These are phyloP conservation scores for Malania oleifera DNA, from an alignment of 164 flowering plant species.

Conservation along the genomic window DNA sequence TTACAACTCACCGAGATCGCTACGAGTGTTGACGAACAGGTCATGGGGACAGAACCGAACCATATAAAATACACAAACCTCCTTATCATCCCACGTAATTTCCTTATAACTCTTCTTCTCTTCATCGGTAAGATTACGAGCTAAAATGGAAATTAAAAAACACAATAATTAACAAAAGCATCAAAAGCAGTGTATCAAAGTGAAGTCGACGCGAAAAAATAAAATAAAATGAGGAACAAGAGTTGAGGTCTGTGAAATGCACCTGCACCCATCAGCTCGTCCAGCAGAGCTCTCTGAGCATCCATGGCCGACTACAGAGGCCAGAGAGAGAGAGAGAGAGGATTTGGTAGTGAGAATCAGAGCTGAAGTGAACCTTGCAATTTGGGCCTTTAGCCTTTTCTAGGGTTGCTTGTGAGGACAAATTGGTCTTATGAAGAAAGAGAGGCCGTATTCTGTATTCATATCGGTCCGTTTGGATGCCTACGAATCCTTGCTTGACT, in stretches of 20 bases:
- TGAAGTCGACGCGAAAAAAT: background rate
- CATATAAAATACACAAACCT: conserved; percentile 87
- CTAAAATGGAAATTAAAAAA: conserved; percentile 35
- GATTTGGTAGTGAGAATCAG: too few relatives aligned
- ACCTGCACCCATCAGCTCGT: conserved; percentile 99
- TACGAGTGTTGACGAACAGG: conserved; percentile 89
- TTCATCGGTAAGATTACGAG: conserved; percentile 89
- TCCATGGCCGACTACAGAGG: conserved; percentile 49
- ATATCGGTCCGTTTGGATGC: too few relatives aligned
- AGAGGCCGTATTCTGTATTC: too few relatives aligned
- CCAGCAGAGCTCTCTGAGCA: conserved; percentile 94
- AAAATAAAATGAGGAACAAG: background rate
- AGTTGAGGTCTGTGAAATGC: conserved; percentile 4
- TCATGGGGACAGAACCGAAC: conserved; percentile 98
- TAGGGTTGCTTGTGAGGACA: too few relatives aligned
- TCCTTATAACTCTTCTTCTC: conserved; percentile 80
- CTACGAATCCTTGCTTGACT: too few relatives aligned
- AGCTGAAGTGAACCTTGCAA: too few relatives aligned
- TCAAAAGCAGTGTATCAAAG: background rate
- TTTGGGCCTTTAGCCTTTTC: too few relatives aligned
- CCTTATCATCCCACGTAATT: conserved; percentile 87
- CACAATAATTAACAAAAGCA: conserved; percentile 6
- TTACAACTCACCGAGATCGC: conserved; percentile 78
- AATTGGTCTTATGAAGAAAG: too few relatives aligned
- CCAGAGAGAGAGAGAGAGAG: too few relatives aligned